phyloP scores from a whole-genome alignment of 768 basidiomycete genomes.

The Dioszegia hungarica region DNA sequence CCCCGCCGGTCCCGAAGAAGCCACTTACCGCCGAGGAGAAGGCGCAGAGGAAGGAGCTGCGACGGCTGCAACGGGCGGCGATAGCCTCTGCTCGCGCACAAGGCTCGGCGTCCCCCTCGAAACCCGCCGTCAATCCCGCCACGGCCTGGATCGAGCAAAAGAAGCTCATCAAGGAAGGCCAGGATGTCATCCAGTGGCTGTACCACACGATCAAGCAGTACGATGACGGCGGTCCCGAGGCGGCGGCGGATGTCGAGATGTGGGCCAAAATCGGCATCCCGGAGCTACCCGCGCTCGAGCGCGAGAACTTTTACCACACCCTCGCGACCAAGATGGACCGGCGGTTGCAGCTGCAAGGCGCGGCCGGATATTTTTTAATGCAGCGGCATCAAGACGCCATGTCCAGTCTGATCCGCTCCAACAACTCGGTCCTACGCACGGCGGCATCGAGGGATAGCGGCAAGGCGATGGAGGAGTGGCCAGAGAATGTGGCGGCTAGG shows the following conservation, averaged over 20 bases:
- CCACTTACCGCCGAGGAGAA: too few relatives aligned
- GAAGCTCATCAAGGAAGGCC: constrained; percentile 12
- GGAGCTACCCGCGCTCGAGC: constrained; percentile 12
- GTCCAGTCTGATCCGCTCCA: background rate
- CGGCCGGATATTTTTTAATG: background rate
- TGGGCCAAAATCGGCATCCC: constrained; percentile 31
- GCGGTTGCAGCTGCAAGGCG: background rate
- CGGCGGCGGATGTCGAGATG: background rate
- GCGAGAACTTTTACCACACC: constrained; percentile 6
- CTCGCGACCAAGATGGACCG: constrained; percentile 20
- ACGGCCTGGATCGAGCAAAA: background rate
- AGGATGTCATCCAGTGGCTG: constrained; percentile 26
- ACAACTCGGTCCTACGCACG: background rate
- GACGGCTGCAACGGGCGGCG: too few relatives aligned
- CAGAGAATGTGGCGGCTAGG: background rate
- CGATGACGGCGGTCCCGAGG: too few relatives aligned
- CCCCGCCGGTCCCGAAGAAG: too few relatives aligned
- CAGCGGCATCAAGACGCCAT: background rate
- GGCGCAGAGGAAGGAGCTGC: too few relatives aligned
- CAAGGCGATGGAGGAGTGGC: background rate
- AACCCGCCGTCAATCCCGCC: background rate
- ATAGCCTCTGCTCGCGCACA: background rate
- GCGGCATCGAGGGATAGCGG: background rate
- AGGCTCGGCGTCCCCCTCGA: background rate
- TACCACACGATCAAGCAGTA: constrained; percentile 19